These are phyloP conservation scores for Persicaria maculosa DNA, from an alignment of 148 eudicot species.

Conservation along the genomic window DNA sequence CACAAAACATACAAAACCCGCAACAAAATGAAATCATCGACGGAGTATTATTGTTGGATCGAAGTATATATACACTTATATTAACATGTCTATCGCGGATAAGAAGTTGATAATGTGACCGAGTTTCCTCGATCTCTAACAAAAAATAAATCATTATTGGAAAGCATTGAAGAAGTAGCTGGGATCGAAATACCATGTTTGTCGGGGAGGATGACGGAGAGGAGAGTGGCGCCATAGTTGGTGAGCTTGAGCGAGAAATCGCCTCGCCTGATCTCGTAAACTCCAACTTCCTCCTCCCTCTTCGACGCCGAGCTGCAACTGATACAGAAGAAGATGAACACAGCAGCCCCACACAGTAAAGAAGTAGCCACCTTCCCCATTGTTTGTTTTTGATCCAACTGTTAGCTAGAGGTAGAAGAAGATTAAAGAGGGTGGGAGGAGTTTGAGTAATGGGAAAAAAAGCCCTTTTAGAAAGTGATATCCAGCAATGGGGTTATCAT, in stretches of 20 bases:
- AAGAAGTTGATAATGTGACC: too few relatives aligned
- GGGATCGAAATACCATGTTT: slow-evolving; percentile 31
- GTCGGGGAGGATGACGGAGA: slow-evolving; percentile 52
- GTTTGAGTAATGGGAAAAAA: background rate
- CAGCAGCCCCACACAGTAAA: too few relatives aligned
- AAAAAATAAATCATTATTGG: too few relatives aligned
- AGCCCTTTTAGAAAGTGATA: background rate
- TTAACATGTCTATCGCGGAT: too few relatives aligned
- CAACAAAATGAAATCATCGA: background rate
- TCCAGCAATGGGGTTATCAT: background rate
- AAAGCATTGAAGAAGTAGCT: background rate
- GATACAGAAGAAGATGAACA: background rate
- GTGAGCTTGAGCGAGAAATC: slow-evolving; percentile 47
- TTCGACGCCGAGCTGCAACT: background rate
- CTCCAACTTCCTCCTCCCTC: slow-evolving; percentile 17
- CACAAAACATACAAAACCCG: background rate
- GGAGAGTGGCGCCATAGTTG: slow-evolving; percentile 50
- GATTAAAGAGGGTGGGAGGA: background rate
- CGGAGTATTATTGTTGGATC: too few relatives aligned
- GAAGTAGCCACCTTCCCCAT: background rate
- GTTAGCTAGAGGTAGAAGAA: background rate
- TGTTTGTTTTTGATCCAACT: background rate
- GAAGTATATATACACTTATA: too few relatives aligned
- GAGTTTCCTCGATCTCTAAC: too few relatives aligned
- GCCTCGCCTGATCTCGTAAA: slow-evolving; percentile 49